A percentile compares a stretch with the other conserved stretches of the same genome.
Conservation (phyloP, 2,329 filamentous ascomycete species). For the Clarireedia paspali region DNA sequence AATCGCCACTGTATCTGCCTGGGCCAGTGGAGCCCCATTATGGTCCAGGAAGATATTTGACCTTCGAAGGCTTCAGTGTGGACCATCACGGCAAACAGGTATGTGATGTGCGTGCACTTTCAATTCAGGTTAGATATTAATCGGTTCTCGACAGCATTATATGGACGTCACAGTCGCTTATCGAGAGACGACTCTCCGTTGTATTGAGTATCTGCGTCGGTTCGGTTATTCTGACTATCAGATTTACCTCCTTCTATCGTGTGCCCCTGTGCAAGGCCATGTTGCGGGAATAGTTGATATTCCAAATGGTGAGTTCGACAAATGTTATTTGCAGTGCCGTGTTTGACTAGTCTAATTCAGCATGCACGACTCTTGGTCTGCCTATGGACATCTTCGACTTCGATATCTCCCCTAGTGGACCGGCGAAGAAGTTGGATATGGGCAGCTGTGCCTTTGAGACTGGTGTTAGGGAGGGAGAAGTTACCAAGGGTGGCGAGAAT, state of each 20-base stretch:
- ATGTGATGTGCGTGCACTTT: conserved; percentile 54
- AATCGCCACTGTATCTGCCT: conserved; percentile 76
- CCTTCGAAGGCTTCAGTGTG: conserved; percentile 86
- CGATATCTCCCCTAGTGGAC: conserved; percentile 64
- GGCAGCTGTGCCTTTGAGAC: conserved; percentile 61
- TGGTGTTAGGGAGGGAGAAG: conserved; percentile 37
- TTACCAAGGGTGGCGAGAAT: conserved; percentile 38
- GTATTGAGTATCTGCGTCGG: conserved; percentile 71
- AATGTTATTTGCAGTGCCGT: neutral
- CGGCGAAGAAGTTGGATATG: conserved; percentile 57
- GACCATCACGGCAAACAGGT: conserved; percentile 77
- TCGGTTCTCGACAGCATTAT: conserved; percentile 15
- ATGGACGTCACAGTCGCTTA: conserved; percentile 24
- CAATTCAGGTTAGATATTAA: neutral
- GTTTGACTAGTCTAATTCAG: conserved; percentile 28
- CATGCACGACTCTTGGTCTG: conserved; percentile 79
- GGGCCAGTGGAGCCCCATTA: conserved; percentile 87
- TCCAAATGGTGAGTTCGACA: conserved; percentile 47
- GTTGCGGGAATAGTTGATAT: conserved; percentile 87
- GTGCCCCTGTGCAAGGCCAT: conserved; percentile 80
- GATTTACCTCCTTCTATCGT: conserved; percentile 77
- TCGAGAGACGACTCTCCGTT: conserved; percentile 39
- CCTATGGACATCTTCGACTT: conserved; percentile 96
- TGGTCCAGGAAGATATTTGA: conserved; percentile 71
- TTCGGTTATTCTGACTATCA: conserved; percentile 70